Conservation (phyloP, 2,329 filamentous ascomycete genomes). For the Emergomyces africanus region DNA sequence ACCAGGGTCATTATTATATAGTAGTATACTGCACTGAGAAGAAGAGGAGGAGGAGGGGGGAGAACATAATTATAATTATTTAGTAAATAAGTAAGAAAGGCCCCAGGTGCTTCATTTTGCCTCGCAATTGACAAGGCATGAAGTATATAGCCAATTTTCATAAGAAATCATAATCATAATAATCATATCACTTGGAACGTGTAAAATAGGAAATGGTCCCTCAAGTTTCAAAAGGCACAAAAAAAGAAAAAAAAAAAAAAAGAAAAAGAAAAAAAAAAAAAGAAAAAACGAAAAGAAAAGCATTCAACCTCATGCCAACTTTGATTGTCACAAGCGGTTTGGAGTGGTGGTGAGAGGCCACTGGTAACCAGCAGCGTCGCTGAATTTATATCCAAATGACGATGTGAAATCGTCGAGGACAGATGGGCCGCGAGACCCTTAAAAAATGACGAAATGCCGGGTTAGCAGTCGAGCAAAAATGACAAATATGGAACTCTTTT, state of each 20-base stretch:
- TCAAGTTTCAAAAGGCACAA: neutral
- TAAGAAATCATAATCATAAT: neutral
- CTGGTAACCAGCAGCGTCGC: slow-evolving; percentile 88
- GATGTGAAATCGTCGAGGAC: slow-evolving; percentile 97
- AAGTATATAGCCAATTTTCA: neutral
- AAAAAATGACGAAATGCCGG: slow-evolving; percentile 2
- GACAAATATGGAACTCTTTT: neutral
- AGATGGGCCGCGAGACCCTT: slow-evolving; percentile 89
- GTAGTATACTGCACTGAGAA: neutral
- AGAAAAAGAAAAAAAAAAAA: too few relatives aligned
- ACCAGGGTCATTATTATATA: too few relatives aligned
- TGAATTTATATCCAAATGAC: slow-evolving; percentile 98
- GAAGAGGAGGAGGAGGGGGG: too few relatives aligned
- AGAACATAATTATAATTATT: neutral
- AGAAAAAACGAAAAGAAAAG: neutral
- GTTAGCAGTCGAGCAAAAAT: neutral
- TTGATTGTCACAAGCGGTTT: slow-evolving; percentile 60
- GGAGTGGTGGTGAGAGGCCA: slow-evolving; percentile 71
- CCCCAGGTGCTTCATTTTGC: neutral
- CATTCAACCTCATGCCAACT: neutral
- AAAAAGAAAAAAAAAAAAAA: too few relatives aligned
- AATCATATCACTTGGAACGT: neutral
- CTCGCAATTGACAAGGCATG: neutral
- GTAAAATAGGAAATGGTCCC: neutral
- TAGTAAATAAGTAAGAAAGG: neutral